phyloP scores from a whole-genome alignment of 2,329 filamentous ascomycete genomes.

The Ophiostoma ulmi region DNA sequence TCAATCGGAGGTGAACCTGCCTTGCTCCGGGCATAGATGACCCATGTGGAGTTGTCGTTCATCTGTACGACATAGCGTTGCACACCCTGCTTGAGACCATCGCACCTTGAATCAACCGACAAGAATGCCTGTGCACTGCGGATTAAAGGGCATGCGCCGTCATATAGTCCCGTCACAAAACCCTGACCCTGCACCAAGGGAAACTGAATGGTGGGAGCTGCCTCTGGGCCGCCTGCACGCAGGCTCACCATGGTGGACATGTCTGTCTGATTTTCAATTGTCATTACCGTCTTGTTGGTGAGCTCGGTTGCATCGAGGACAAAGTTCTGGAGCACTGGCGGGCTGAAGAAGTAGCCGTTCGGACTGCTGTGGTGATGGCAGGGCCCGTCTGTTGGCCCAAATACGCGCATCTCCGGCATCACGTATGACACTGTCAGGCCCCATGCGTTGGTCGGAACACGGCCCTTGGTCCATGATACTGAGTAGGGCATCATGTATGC shows the following conservation, averaged over 20 bases:
- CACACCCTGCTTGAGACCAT: constrained; percentile 49
- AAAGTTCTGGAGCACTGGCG: constrained; percentile 74
- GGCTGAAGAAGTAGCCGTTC: constrained; percentile 67
- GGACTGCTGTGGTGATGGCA: constrained; percentile 21
- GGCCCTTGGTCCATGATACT: constrained; percentile 61
- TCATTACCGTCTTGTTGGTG: constrained; percentile 52
- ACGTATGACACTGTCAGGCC: constrained; percentile 74
- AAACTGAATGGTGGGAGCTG: constrained; percentile 61
- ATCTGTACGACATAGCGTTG: constrained; percentile 72
- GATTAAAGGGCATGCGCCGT: constrained; percentile 63
- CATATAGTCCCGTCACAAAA: constrained; percentile 75
- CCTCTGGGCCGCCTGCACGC: constrained; percentile 40
- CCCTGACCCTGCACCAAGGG: constrained; percentile 86
- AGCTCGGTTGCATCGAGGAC: constrained; percentile 76
- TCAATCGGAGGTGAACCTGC: constrained; percentile 54
- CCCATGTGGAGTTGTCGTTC: constrained; percentile 69
- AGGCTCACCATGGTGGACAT: constrained; percentile 66
- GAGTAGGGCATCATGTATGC: constrained; percentile 74
- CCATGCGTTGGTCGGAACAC: constrained; percentile 60
- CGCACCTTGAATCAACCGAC: constrained; percentile 10
- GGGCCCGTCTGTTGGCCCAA: constrained; percentile 49
- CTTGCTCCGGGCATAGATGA: constrained; percentile 67
- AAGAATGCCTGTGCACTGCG: constrained; percentile 51
- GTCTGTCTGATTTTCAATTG: constrained; percentile 49
- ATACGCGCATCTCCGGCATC: constrained; percentile 61